Base-by-base conservation (phyloP, 768 basidiomycete species). In the Arthromyces matolae region DNA sequence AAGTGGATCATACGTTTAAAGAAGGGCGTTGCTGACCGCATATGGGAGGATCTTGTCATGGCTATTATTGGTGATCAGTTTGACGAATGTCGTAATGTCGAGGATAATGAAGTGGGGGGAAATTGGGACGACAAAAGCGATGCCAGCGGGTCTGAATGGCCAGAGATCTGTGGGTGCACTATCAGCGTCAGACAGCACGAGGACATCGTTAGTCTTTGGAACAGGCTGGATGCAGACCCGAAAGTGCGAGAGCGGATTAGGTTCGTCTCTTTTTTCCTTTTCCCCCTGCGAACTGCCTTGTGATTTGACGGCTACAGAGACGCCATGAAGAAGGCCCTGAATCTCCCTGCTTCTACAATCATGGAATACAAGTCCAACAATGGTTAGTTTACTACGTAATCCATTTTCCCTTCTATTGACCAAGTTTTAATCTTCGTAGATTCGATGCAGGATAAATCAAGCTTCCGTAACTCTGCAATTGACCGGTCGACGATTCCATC, bases 321-420 rank as follows among this genome's bases (percentile, higher is more conserved):
- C 58, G 86, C 84, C 2, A 80, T 97, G 55, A 78, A 86, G 38
- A 68, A 69, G 57, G 81, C 91, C 12, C 76, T 97, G 38, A 79
- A 82, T 62, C 74, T 97, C 13, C 85, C 93, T 10, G 60, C 80
- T 1, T 71, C 79, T 16, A 94, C 92, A 1, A 77, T 84, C 51
- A 89, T 95, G 83, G 93, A 97, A 64, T 97, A 96, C 67, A 94
- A 95, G 64, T 87, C 91, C 8, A 95, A 95, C 66, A 92, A 87
- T 52, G 89, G 89, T 86, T 48, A 34, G 77, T 52, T 14, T 13
- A 41, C 18, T 18, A 27, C 8, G 6, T 32, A 41, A 24, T 16
- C 3, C 28, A 22, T 7, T 16, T 13, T n/a, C 25, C 46, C 19
- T 39, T 31, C 18, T 36, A 22, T 44, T 6, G 22, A 35, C 43